Percentiles rank a stretch among this genome's conserved stretches.
phyloP scores from a whole-genome alignment of 805 yeast species.

The Sugiyamaella boreocaroliniensis region DNA sequence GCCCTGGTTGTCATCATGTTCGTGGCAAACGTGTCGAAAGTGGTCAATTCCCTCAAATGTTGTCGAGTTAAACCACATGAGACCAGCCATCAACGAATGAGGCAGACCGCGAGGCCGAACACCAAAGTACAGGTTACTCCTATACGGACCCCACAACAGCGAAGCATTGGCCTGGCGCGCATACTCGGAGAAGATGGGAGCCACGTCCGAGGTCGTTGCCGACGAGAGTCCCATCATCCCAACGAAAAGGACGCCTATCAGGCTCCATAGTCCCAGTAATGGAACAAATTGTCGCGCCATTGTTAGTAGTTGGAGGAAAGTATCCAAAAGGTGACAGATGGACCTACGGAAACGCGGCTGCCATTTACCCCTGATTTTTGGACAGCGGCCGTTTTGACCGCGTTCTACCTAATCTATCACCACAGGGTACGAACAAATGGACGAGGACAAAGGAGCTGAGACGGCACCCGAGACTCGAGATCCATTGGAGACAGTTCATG shows the following conservation, averaged over 20 bases:
- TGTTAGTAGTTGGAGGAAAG: neutral
- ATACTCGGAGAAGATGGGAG: conserved; percentile 22
- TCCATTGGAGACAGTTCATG: conserved; percentile 14
- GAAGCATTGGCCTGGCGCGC: conserved; percentile 41
- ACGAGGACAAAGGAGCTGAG: neutral
- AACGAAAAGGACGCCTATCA: neutral
- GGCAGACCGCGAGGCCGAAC: conserved; percentile 71
- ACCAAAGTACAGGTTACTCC: conserved; percentile 82
- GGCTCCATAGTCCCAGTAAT: neutral
- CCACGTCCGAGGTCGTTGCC: neutral
- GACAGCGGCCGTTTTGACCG: no score
- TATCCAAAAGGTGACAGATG: neutral
- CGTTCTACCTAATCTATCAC: neutral
- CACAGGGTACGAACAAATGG: neutral
- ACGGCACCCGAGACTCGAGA: neutral
- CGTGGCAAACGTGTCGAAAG: conserved; percentile 71
- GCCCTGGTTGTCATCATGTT: conserved; percentile 57
- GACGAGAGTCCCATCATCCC: neutral
- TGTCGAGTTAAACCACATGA: conserved; percentile 81
- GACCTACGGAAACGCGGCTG: neutral
- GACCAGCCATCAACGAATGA: conserved; percentile 63
- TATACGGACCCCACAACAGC: conserved; percentile 86
- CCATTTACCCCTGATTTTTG: neutral
- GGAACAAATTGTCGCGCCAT: neutral
- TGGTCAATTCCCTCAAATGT: conserved; percentile 45